These are phyloP conservation scores for Curvularia spicifera DNA, from an alignment of 2,329 filamentous ascomycete species.

Conservation along the genomic window DNA sequence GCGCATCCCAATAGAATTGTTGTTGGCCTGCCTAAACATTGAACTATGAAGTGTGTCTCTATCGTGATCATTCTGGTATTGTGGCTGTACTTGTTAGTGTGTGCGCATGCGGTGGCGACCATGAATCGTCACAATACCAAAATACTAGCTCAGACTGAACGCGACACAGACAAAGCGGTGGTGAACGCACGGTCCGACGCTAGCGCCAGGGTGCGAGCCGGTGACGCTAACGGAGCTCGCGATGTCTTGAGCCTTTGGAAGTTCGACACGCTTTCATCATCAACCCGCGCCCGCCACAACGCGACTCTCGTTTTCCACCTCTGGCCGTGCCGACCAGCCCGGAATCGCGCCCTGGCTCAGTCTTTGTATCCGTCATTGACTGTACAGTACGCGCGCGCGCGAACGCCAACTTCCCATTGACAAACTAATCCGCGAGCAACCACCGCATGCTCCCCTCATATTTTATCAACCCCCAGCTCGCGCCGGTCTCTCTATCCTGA, in stretches of 20 bases:
- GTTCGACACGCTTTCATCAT: conserved; percentile 20
- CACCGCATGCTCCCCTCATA: conserved; percentile 41
- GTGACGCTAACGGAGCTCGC: conserved; percentile 14
- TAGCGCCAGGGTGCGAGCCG: conserved; percentile 13
- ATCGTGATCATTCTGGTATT: neutral
- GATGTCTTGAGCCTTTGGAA: conserved; percentile 17
- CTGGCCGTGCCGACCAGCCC: neutral
- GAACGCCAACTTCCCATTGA: conserved; percentile 2
- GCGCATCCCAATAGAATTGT: conserved; percentile 12
- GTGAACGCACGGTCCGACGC: conserved; percentile 11
- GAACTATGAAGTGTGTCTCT: neutral
- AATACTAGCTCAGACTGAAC: neutral
- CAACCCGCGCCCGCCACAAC: conserved; percentile 17
- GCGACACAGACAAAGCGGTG: neutral
- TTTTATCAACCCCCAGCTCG: conserved; percentile 27
- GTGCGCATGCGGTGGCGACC: neutral
- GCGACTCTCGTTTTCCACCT: conserved; percentile 12
- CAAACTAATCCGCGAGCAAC: conserved; percentile 18
- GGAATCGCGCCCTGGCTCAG: conserved; percentile 1
- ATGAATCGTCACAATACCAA: neutral
- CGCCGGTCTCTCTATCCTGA: conserved; percentile 37
- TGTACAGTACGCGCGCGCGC: conserved; percentile 6
- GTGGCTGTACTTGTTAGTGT: neutral
- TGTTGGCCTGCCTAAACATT: conserved; percentile 3
- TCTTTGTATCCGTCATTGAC: neutral